phyloP scores from a whole-genome alignment of 148 eudicot species.

The Heliosperma pusillum region DNA sequence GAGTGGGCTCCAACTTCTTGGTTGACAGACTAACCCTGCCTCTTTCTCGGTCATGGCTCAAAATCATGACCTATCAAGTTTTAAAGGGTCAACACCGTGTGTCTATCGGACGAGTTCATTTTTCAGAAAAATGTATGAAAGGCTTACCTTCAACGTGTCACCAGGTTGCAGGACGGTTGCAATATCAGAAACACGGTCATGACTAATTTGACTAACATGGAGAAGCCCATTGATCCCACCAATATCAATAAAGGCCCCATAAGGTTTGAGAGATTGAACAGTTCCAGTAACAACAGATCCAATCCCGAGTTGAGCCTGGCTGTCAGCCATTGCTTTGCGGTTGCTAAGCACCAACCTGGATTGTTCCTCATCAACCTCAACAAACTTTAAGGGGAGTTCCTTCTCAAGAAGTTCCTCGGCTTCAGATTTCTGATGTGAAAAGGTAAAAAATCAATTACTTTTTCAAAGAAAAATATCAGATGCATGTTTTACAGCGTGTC shows the following conservation, averaged over 20 bases:
- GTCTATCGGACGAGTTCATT: not conserved
- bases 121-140: not conserved
- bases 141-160: constrained; percentile 77
- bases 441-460: not conserved
- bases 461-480: not conserved
- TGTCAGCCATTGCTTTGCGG: constrained; percentile 94
- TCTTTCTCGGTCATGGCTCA: constrained; percentile 97
- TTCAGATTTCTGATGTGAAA: constrained; percentile 49
- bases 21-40: constrained; percentile 97
- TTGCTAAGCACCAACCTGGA: constrained; percentile 78
- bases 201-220: constrained; percentile 97
- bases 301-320: constrained; percentile 93
- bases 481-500: not conserved
- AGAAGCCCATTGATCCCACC: constrained; percentile 98
- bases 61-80: constrained; percentile 75
- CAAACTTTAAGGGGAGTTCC: constrained; percentile 85
- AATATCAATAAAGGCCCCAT: constrained; percentile 96
- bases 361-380: constrained; percentile 96
- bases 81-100: constrained; percentile 1
- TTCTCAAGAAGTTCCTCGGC: constrained; percentile 83
- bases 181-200: constrained; percentile 88
- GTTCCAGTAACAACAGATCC: constrained; percentile 90
- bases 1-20: constrained; percentile 97
- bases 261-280: constrained; percentile 94
- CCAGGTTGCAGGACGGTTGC: constrained; percentile 96